Base-by-base conservation (phyloP, 805 yeast genomes). In the Hermanozyma aechmeae region DNA sequence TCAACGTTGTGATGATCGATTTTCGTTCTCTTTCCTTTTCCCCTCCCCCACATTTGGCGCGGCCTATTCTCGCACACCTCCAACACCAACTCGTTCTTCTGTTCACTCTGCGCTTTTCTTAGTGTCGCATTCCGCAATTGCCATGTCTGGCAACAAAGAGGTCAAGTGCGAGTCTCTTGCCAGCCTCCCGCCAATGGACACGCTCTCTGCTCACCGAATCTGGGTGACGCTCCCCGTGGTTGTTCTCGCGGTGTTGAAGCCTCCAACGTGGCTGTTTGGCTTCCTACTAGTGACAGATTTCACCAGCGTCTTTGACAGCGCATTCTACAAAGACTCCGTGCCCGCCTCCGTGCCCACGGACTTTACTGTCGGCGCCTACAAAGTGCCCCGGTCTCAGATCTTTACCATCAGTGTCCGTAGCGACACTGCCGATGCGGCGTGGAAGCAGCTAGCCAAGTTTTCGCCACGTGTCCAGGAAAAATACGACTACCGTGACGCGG, bases 221-320 rank as follows among this genome's bases (percentile, higher is more conserved):
- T n/a, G n/a, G n/a, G n/a, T n/a, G n/a, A n/a, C n/a, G n/a, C n/a
- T n/a, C n/a, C n/a, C n/a, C n/a, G n/a, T n/a, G n/a, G n/a, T n/a
- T n/a, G n/a, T n/a, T n/a, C n/a, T n/a, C n/a, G n/a, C n/a, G n/a
- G n/a, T n/a, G n/a, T n/a, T n/a, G 15, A 6, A 6, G 31, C 16
- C n/a, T 9, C 23, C 23, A 14, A 8, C 5, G 15, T 28, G 23
- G 24, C 20, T 19, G 6, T 29, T 29, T n/a, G 32, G 32, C 16
- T 29, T 40, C 9, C 33, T 42, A 15, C 25, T 40, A 6, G 45
- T 42, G 21, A 40, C 46, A 5, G 46, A 42, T 18, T 42, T 42
- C 23, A 35, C 45, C 25, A 23, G 29, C 27, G 30, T 34, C 17
- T 13, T 24, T 7, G 33, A 30, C 11, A 32, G 32, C 31, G 33